These are phyloP conservation scores for Fraxinus latifolia DNA, from an alignment of 305 asterid genomes.

Conservation along the genomic window DNA sequence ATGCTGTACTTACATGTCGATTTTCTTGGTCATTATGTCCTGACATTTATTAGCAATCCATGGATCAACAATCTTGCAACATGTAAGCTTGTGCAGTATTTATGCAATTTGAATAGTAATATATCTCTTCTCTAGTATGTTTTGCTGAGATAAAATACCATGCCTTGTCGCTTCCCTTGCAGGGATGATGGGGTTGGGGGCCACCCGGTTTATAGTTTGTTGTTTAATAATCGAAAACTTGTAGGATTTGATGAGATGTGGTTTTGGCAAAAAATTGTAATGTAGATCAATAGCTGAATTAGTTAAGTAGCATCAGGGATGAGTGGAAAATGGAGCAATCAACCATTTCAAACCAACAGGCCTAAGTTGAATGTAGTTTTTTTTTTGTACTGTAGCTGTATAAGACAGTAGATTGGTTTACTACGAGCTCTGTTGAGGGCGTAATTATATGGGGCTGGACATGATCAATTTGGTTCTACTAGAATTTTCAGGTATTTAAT, in stretches of 20 bases:
- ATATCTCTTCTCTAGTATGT: neutral
- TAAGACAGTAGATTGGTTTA: neutral
- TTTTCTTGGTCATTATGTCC: neutral
- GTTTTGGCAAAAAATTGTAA: neutral
- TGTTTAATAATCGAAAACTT: neutral
- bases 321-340: neutral
- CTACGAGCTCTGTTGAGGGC: neutral
- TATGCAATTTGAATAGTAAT: neutral
- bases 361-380: neutral
- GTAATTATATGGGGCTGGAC: neutral
- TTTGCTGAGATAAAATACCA: neutral
- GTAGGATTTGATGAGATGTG: neutral
- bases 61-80: neutral
- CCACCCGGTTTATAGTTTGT: neutral
- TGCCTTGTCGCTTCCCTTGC: neutral
- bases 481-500: too few species aligned
- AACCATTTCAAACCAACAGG: neutral
- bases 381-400: neutral
- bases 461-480: too few species aligned
- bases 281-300: neutral
- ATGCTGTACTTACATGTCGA: neutral
- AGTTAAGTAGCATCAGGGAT: neutral
- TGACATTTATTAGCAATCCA: conserved; percentile 8
- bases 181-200: neutral
- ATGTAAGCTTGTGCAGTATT: neutral